Conservation (phyloP, 139 green algal species). For the Trebouxia sp. region DNA sequence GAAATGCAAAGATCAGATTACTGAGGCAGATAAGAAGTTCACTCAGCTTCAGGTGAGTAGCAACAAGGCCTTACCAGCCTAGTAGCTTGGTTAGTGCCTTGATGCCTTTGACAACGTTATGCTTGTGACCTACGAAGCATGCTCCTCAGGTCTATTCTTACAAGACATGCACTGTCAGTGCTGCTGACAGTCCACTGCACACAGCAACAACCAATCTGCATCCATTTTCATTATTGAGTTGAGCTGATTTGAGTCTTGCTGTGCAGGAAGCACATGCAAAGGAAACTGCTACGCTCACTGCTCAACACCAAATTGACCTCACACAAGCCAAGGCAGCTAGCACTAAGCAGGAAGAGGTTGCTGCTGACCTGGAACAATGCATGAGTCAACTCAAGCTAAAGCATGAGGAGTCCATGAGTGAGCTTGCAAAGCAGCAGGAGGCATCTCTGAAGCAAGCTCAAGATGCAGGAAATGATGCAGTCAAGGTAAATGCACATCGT, state of each 20-base stretch:
- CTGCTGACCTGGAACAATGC: not conserved
- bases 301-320: not conserved
- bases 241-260: no score
- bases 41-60: slow-evolving; percentile 9
- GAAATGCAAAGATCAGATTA: not conserved
- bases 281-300: not conserved
- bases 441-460: not conserved
- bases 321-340: not conserved
- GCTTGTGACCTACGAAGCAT: no score
- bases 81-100: not conserved
- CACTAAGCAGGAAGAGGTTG: not conserved
- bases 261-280: not conserved
- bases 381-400: slow-evolving; percentile 1
- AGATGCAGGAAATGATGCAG: not conserved
- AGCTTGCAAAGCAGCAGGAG: no score
- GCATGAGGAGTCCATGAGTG: not conserved
- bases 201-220: no score
- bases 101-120: no score
- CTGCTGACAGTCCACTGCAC: no score
- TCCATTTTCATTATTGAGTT: no score
- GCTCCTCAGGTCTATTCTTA: not conserved
- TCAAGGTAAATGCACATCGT: not conserved
- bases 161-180: not conserved
- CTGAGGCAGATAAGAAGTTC: slow-evolving; percentile 1
- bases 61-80: no score